Evolutionary conservation across 2,329 filamentous ascomycete genomes (phyloP).

Genomic region (Colletotrichum cereale): DNA sequence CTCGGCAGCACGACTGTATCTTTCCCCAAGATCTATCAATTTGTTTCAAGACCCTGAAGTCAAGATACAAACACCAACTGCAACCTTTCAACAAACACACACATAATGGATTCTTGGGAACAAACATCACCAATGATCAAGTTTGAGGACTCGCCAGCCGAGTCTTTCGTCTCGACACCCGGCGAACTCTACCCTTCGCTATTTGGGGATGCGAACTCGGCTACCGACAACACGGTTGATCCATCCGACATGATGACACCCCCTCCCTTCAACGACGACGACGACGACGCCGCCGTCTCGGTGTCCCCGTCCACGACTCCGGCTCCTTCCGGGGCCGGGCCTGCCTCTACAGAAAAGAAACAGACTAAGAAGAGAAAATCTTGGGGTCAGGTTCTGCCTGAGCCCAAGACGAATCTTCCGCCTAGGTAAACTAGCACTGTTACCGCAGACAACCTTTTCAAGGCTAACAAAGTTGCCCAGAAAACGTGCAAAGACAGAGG

Average conservation of each 20-base stretch:
- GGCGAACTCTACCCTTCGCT: constrained; percentile 63
- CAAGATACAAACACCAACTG: constrained; percentile 2
- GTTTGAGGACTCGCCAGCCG: constrained; percentile 66
- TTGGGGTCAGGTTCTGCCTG: constrained; percentile 96
- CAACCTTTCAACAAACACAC: constrained; percentile 31
- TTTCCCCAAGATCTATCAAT: not conserved
- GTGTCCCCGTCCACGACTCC: constrained; percentile 39
- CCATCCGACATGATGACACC: constrained; percentile 65
- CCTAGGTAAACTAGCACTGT: constrained; percentile 72
- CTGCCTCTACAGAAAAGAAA: constrained; percentile 70
- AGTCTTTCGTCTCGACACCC: constrained; percentile 66
- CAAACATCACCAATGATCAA: constrained; percentile 60
- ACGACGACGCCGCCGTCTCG: constrained; percentile 43
- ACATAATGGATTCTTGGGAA: constrained; percentile 57
- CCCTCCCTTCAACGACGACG: constrained; percentile 49
- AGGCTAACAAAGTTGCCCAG: constrained; percentile 55
- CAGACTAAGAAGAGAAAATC: constrained; percentile 94
- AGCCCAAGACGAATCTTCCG: constrained; percentile 95
- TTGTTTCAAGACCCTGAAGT: constrained; percentile 15
- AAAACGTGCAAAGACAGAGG: constrained; percentile 98
- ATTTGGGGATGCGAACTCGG: constrained; percentile 52
- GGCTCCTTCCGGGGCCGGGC: not conserved
- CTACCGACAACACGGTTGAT: constrained; percentile 53
- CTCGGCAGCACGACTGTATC: not conserved
- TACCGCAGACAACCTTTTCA: not conserved